Evolutionary conservation across 2,329 filamentous ascomycete genomes (phyloP).

Genomic region (Phaeosphaeria sp.): DNA sequence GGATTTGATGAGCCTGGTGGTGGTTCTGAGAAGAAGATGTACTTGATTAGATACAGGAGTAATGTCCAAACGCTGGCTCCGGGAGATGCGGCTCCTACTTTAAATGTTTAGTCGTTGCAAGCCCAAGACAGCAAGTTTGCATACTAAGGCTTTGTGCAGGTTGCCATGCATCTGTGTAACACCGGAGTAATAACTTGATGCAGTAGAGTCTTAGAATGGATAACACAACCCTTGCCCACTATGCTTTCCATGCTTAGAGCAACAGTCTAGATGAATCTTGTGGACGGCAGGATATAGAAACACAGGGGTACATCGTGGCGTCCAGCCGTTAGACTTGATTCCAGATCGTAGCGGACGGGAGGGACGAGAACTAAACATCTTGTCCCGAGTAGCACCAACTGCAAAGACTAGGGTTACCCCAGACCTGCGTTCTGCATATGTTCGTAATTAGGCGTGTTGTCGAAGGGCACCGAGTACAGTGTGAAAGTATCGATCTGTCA

Average conservation of each 20-base stretch:
- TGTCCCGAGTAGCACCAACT: slow-evolving; percentile 9
- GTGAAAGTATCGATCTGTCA: neutral
- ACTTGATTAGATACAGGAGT: neutral
- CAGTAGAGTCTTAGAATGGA: slow-evolving; percentile 5
- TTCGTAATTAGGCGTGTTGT: neutral
- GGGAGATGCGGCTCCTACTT: neutral
- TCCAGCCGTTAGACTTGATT: slow-evolving; percentile 1
- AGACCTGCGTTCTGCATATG: neutral
- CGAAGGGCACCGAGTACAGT: neutral
- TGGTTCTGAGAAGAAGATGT: neutral
- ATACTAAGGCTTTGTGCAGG: slow-evolving; percentile 9
- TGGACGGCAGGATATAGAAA: neutral
- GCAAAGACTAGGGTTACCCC: slow-evolving; percentile 12
- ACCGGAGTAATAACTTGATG: slow-evolving; percentile 5
- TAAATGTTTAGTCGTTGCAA: slow-evolving; percentile 14
- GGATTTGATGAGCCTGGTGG: neutral
- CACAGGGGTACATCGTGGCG: neutral
- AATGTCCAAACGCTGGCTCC: neutral
- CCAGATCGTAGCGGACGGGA: slow-evolving; percentile 2
- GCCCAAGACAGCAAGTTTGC: slow-evolving; percentile 1
- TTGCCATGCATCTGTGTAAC: slow-evolving; percentile 14
- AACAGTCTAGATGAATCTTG: slow-evolving; percentile 3
- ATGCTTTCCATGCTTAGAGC: slow-evolving; percentile 1
- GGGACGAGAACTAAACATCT: slow-evolving; percentile 1
- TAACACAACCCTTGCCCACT: neutral